Evolutionary conservation across 768 basidiomycete species (phyloP), one percentile per base, ranked within the genome.

Genomic region (Botryobasidium botryosum): DNA sequence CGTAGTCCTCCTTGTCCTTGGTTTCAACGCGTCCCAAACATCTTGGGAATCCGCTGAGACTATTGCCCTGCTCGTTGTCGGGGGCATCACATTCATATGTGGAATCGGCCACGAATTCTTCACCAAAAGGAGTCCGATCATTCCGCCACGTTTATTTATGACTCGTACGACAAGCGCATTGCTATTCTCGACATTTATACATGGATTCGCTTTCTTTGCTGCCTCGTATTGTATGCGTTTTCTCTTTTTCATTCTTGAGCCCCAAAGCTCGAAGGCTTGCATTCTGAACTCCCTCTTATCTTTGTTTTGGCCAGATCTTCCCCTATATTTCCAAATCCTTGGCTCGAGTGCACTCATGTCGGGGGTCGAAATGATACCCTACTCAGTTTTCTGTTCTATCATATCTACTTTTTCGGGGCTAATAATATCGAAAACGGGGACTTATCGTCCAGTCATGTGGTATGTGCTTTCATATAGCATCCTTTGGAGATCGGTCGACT

Each of bases 131-230:
- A 74, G 77, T 3, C 77, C 80, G 0, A 79, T 86, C 44, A 53
- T 86, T 10, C 83, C 83, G 20, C 73, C 80, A 6, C 72, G 83
- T 8, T 55, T 85, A 25, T 84, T 85, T 64, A 74, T 72, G 77
- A 82, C 77, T n/a, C 73, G 79, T 24, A 86, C 81, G 2, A 84
- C 80, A 5, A 64, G 61, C 1, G 64, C 77, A 23, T 57, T 83
- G 28, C 58, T 85, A 6, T 51, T 78, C 21, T 61, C 68, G 2
- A 62, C 64, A 5, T 74, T 84, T 55, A 52, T 81, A 8, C 83
- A 86, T 50, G 78, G 70, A 0, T 17, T 75, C 18, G 65, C 66
- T 2, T 81, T 81, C 61, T 79, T 82, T 52, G 58, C 60, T 8
- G 71, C 43, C 6, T 23, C 44, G 71, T 67, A 54, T 21, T 54